Conservation (phyloP, 495 filamentous ascomycete species). For the Penicillium argentinense region DNA sequence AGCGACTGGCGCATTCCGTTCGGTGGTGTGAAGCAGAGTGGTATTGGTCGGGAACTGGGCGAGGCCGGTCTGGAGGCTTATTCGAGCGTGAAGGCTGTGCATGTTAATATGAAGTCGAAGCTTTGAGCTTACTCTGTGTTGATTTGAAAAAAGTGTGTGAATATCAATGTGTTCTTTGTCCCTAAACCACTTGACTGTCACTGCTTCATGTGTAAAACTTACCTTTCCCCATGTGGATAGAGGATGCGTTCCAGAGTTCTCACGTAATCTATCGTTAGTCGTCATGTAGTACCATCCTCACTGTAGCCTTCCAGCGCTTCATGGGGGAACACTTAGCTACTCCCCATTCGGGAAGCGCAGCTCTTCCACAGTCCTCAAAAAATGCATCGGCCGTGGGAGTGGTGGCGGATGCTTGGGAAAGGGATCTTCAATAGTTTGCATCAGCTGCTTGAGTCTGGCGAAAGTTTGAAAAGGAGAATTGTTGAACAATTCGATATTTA, state of each 20-base stretch:
- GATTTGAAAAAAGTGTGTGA: background rate
- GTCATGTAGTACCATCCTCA: too few species aligned
- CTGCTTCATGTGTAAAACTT: too few species aligned
- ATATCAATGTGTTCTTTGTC: background rate
- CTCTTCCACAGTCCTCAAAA: background rate
- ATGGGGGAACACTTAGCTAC: too few species aligned
- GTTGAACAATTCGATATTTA: too few species aligned
- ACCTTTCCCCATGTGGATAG: too few species aligned
- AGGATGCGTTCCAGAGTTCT: too few species aligned
- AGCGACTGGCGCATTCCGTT: slow-evolving; percentile 74
- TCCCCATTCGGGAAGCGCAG: background rate
- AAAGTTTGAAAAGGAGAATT: too few species aligned
- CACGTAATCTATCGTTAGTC: too few species aligned
- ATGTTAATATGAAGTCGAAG: slow-evolving; percentile 60
- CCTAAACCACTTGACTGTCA: too few species aligned
- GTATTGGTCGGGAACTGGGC: slow-evolving; percentile 83
- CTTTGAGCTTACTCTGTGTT: slow-evolving; percentile 7
- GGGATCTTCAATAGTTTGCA: too few species aligned
- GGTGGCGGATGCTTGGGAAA: background rate
- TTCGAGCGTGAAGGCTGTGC: slow-evolving; percentile 70
- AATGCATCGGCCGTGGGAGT: background rate
- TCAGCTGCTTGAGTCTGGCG: too few species aligned
- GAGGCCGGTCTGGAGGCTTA: slow-evolving; percentile 81
- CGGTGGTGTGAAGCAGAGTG: slow-evolving; percentile 90
- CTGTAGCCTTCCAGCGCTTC: too few species aligned